These are phyloP conservation scores for Platanus orientalis DNA, from an alignment of 164 flowering plant species.

Conservation along the genomic window DNA sequence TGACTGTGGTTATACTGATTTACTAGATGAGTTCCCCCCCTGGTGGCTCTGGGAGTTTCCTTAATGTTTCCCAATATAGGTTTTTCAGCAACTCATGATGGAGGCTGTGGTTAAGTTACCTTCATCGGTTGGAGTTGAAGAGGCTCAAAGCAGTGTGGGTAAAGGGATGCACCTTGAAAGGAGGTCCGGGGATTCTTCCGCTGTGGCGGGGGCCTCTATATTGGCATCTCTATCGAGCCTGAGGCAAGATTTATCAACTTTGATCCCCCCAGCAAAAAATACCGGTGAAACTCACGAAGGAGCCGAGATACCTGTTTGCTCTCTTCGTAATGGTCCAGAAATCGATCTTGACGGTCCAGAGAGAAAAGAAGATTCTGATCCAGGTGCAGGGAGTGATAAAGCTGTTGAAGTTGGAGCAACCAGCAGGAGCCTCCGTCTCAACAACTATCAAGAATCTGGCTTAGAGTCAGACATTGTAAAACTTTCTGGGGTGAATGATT, in stretches of 20 bases:
- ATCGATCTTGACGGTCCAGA: conserved; percentile 56
- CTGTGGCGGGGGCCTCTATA: conserved; percentile 77
- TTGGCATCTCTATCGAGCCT: conserved; percentile 72
- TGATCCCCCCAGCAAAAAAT: conserved; percentile 40
- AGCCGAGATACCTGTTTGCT: conserved; percentile 36
- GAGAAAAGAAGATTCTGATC: conserved; percentile 34
- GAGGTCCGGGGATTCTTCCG: conserved; percentile 72
- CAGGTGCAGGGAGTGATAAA: conserved; percentile 37
- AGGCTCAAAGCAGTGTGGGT: conserved; percentile 34
- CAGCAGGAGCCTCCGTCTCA: conserved; percentile 39
- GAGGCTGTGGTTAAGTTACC: conserved; percentile 38
- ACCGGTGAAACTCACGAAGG: conserved; percentile 42
- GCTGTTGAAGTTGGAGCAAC: conserved; percentile 41
- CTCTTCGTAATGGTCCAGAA: conserved; percentile 30
- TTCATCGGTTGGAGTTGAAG: conserved; percentile 34
- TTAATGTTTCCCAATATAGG: conserved; percentile 43
- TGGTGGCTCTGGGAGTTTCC: conserved; percentile 26
- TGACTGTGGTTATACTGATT: neutral
- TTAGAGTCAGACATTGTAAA: conserved; percentile 52
- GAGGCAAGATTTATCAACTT: conserved; percentile 50
- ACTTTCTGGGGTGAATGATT: conserved; percentile 40
- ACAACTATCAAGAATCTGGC: conserved; percentile 44
- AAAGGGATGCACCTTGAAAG: conserved; percentile 48
- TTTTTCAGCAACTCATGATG: conserved; percentile 52
- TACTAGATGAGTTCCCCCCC: neutral